Evolutionary conservation across 1,284 basidiomycete genomes (phyloP).

Genomic region (Ceratobasidium sp.): DNA sequence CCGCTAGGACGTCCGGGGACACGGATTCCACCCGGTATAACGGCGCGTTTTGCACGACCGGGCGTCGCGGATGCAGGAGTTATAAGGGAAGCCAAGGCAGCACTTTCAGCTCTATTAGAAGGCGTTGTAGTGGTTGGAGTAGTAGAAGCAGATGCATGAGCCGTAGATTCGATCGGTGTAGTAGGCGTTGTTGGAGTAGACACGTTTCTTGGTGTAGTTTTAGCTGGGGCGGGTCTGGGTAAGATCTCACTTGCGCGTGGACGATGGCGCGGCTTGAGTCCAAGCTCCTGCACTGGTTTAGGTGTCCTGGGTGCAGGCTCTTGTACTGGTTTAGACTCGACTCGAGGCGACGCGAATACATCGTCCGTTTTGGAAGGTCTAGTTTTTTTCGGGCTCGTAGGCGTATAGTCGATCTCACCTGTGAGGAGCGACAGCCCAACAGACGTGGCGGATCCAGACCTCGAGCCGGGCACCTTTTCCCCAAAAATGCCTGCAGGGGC

Average conservation of each 20-base stretch:
- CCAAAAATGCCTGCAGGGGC: neutral
- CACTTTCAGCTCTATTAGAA: neutral
- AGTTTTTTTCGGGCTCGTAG: constrained; percentile 36
- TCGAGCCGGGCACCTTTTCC: neutral
- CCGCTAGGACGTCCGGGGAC: neutral
- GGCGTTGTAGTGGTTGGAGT: neutral
- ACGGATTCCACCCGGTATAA: constrained; percentile 36
- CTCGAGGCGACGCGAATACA: neutral
- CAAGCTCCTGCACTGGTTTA: constrained; percentile 4
- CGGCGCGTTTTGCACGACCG: constrained; percentile 6
- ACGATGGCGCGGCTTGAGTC: constrained; percentile 32
- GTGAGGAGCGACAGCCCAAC: constrained; percentile 20
- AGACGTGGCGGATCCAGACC: constrained; percentile 1
- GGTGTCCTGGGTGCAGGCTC: constrained; percentile 13
- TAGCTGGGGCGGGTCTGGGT: constrained; percentile 9
- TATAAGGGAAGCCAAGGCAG: neutral
- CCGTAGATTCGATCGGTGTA: constrained; percentile 18
- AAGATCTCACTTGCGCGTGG: constrained; percentile 36
- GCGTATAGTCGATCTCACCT: constrained; percentile 37
- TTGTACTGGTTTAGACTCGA: neutral
- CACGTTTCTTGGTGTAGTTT: constrained; percentile 23
- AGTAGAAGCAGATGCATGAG: neutral
- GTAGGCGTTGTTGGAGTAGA: constrained; percentile 37
- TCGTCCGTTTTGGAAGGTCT: constrained; percentile 20
- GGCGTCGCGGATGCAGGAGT: constrained; percentile 9